Conservation (phyloP, 116 monocot genomes). For the Iris pallida region DNA sequence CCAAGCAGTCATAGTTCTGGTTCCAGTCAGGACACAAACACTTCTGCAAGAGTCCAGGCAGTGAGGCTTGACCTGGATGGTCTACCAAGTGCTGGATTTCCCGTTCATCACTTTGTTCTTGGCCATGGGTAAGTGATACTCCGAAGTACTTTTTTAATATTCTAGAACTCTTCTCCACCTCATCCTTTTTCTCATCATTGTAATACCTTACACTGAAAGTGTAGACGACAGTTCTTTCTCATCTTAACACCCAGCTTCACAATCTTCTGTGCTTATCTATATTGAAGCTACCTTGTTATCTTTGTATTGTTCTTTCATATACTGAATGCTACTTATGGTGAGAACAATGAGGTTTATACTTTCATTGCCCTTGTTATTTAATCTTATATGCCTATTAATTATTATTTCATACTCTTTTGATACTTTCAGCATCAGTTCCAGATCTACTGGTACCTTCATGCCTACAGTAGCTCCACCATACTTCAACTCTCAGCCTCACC, state of each 20-base stretch:
- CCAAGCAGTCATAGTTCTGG: conserved; percentile 13
- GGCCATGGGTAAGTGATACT: conserved; percentile 23
- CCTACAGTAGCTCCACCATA: conserved; percentile 6
- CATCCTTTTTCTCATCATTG: too few species aligned
- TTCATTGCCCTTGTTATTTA: too few species aligned
- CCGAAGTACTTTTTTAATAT: background rate
- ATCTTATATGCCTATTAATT: background rate
- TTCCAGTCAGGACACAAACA: conserved; percentile 17
- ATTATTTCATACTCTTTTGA: background rate
- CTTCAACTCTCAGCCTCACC: background rate
- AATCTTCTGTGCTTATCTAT: too few species aligned
- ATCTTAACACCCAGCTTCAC: too few species aligned
- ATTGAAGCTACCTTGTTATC: too few species aligned
- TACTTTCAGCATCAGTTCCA: background rate
- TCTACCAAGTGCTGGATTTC: conserved; percentile 7
- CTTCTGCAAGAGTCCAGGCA: background rate
- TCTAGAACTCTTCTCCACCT: too few species aligned
- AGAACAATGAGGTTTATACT: too few species aligned
- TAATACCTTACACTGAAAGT: too few species aligned
- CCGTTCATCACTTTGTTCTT: conserved; percentile 14
- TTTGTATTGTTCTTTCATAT: too few species aligned
- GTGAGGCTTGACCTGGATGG: conserved; percentile 15
- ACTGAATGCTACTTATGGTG: too few species aligned
- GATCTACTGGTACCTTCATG: background rate
- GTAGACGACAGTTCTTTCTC: too few species aligned